Evolutionary conservation across 495 filamentous ascomycete genomes (phyloP).

Genomic region (Cercophora samala): DNA sequence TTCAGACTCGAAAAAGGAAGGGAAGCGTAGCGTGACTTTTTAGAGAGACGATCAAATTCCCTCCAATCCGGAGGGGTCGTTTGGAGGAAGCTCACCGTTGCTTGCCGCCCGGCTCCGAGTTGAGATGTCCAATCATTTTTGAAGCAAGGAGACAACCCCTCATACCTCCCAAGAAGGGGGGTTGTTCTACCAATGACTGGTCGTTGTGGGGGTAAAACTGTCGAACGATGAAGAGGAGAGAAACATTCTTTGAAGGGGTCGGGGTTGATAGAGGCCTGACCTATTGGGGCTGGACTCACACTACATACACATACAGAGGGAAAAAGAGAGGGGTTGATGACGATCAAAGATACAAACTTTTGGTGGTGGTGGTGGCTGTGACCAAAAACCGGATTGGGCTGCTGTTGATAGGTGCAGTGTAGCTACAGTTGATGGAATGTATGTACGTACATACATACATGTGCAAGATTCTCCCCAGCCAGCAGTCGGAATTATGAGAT

Average conservation of each 20-base stretch:
- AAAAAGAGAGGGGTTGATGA: background rate
- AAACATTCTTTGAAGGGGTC: background rate
- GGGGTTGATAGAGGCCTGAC: no score
- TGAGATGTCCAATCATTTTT: conserved; percentile 22
- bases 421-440: background rate
- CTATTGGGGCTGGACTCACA: no score
- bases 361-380: background rate
- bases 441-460: background rate
- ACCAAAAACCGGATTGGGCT: background rate
- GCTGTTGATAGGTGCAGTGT: background rate
- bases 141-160: background rate
- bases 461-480: no score
- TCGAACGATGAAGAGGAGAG: background rate
- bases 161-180: no score
- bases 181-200: background rate
- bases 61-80: conserved; percentile 24
- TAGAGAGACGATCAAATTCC: conserved; percentile 3
- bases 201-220: background rate
- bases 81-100: background rate
- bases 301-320: no score
- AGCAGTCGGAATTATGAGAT: background rate
- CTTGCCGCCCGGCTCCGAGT: conserved; percentile 11
- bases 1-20: background rate
- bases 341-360: background rate
- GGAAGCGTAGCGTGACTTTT: background rate